Percentiles rank a stretch among this genome's conserved stretches.
These are phyloP conservation scores for Tricladium varicosporioides DNA, from an alignment of 2,329 filamentous ascomycete species.

Conservation along the genomic window DNA sequence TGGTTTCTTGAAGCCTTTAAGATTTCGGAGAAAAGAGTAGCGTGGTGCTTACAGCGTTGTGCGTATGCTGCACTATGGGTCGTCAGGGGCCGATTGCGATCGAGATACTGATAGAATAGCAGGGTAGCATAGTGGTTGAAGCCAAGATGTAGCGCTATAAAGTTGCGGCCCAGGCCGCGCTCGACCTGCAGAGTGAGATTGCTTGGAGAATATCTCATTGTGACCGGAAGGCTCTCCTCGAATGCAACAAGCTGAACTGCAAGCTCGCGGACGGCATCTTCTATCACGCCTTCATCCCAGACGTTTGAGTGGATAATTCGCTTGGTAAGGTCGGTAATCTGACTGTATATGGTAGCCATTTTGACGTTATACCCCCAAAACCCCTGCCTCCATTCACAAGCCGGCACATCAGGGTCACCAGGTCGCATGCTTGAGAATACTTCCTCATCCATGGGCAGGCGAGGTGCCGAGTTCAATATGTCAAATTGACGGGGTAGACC, in stretches of 20 bases:
- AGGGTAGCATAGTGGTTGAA: constrained; percentile 39
- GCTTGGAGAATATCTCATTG: not conserved
- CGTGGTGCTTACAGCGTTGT: constrained; percentile 31
- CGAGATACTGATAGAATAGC: constrained; percentile 40
- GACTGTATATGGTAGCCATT: constrained; percentile 34
- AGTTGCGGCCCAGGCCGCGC: constrained; percentile 32
- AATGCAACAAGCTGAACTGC: constrained; percentile 17
- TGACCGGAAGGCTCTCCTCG: constrained; percentile 10
- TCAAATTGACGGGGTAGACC: constrained; percentile 33
- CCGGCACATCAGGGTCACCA: too few relatives aligned
- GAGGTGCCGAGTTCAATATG: not conserved
- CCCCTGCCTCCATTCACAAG: constrained; percentile 31
- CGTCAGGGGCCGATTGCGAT: constrained; percentile 16
- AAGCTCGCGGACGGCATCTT: constrained; percentile 14
- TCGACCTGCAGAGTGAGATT: constrained; percentile 29
- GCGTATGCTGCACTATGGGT: constrained; percentile 7
- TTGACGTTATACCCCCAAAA: constrained; percentile 38
- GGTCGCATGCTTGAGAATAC: too few relatives aligned
- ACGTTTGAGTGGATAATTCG: constrained; percentile 21
- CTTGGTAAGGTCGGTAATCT: constrained; percentile 36
- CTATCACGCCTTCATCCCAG: constrained; percentile 16
- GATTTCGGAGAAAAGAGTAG: constrained; percentile 30
- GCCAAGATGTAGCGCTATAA: constrained; percentile 38
- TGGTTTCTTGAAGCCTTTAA: constrained; percentile 24
- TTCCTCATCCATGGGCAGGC: constrained; percentile 33